phyloP scores from a whole-genome alignment of 1,284 basidiomycete species.

The Puccinia polysora region DNA sequence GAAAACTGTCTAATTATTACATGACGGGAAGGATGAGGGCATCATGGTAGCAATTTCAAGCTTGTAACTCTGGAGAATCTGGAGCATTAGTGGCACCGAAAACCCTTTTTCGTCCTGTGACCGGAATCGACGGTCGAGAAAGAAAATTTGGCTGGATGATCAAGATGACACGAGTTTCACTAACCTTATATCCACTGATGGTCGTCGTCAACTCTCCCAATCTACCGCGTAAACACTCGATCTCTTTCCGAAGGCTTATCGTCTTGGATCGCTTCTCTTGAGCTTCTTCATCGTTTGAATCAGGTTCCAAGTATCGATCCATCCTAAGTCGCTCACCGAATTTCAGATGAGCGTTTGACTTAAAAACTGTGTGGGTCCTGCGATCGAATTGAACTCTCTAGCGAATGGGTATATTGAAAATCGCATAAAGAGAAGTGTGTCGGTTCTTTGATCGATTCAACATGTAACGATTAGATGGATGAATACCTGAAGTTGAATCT shows the following conservation, averaged over 20 bases:
- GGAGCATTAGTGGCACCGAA: conserved; percentile 1
- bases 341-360: conserved; percentile 90
- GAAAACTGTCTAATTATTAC: no score
- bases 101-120: background rate
- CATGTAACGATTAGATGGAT: conserved; percentile 48
- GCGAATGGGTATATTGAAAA: background rate
- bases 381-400: conserved; percentile 96
- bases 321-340: conserved; percentile 80
- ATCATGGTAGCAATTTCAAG: no score
- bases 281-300: conserved; percentile 60
- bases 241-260: conserved; percentile 65
- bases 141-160: background rate
- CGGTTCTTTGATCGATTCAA: background rate
- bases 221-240: conserved; percentile 62
- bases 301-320: conserved; percentile 75
- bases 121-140: conserved; percentile 2
- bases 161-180: background rate
- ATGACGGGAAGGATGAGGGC: no score
- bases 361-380: conserved; percentile 78
- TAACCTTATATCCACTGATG: conserved; percentile 60
- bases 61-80: background rate
- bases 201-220: conserved; percentile 63
- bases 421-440: background rate
- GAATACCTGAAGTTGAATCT: conserved; percentile 92
- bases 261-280: conserved; percentile 65